A percentile compares a stretch with the other conserved stretches of the same genome.
These are phyloP conservation scores for Lachancea sp. DNA, from an alignment of 805 yeast species.

Conservation along the genomic window DNA sequence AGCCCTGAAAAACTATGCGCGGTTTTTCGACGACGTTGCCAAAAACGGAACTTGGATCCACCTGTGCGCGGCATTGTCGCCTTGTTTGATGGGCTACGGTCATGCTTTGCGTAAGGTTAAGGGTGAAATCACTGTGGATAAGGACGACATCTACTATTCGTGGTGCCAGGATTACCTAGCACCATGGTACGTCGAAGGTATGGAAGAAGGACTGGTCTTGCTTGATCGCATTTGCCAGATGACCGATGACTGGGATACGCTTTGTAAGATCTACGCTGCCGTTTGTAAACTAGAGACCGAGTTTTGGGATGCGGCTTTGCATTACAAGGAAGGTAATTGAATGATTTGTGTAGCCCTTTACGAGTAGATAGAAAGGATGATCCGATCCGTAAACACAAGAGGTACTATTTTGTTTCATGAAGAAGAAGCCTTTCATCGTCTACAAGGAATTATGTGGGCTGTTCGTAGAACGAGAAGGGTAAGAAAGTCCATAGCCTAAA, in stretches of 20 bases:
- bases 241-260: conserved; percentile 40
- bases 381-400: too few relatives aligned
- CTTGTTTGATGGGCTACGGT: conserved; percentile 69
- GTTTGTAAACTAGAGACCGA: conserved; percentile 56
- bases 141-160: conserved; percentile 29
- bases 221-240: conserved; percentile 41
- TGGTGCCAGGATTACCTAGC: conserved; percentile 64
- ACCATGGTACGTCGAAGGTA: conserved; percentile 51
- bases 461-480: too few relatives aligned
- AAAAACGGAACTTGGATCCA: conserved; percentile 53
- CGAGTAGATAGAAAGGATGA: too few relatives aligned
- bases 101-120: conserved; percentile 42
- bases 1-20: conserved; percentile 56
- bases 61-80: conserved; percentile 61
- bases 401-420: too few relatives aligned
- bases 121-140: conserved; percentile 28
- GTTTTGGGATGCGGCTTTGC: conserved; percentile 49
- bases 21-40: conserved; percentile 52
- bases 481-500: too few relatives aligned
- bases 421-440: too few relatives aligned
- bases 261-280: conserved; percentile 52
- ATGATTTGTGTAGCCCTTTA: too few relatives aligned
- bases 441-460: too few relatives aligned
- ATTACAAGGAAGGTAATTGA: background rate
- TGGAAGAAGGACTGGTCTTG: conserved; percentile 42